phyloP scores from a whole-genome alignment of 2,329 filamentous ascomycete genomes.

The Arthrobotrys entomopaga region DNA sequence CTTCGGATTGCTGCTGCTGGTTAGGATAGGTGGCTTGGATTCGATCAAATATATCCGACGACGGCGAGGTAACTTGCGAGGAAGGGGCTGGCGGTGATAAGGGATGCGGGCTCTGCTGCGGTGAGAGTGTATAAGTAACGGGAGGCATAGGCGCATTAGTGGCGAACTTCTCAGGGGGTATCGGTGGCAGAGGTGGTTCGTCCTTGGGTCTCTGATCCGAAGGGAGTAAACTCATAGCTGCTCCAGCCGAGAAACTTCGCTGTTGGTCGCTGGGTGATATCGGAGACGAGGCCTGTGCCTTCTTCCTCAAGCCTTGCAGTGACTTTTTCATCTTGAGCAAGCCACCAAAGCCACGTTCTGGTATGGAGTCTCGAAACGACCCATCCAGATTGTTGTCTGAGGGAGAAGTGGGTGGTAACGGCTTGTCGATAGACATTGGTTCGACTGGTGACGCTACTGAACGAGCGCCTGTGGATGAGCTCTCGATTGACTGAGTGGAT shows the following conservation, averaged over 20 bases:
- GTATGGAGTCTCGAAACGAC: slow-evolving; percentile 31
- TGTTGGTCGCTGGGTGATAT: slow-evolving; percentile 48
- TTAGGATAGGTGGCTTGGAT: slow-evolving; percentile 32
- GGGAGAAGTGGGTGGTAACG: slow-evolving; percentile 31
- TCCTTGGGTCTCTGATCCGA: slow-evolving; percentile 27
- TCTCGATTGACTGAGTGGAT: slow-evolving; percentile 37
- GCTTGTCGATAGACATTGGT: slow-evolving; percentile 31
- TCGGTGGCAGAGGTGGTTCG: slow-evolving; percentile 45
- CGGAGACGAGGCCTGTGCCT: slow-evolving; percentile 38
- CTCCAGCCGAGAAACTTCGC: slow-evolving; percentile 45
- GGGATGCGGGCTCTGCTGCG: background rate
- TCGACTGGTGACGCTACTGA: slow-evolving; percentile 22
- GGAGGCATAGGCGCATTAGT: slow-evolving; percentile 12
- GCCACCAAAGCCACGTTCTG: slow-evolving; percentile 46
- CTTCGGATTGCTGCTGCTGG: slow-evolving; percentile 36
- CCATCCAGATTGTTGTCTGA: slow-evolving; percentile 33
- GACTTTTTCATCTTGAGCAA: slow-evolving; percentile 55
- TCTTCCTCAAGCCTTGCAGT: slow-evolving; percentile 48
- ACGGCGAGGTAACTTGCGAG: slow-evolving; percentile 3
- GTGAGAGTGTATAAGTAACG: slow-evolving; percentile 26
- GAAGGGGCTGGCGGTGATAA: slow-evolving; percentile 3
- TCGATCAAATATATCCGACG: slow-evolving; percentile 37
- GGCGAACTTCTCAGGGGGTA: slow-evolving; percentile 45
- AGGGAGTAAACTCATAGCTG: slow-evolving; percentile 18
- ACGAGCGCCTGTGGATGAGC: slow-evolving; percentile 28